Conservation (phyloP, 352 stramenopile species). For the Pythium pyrilobum region DNA sequence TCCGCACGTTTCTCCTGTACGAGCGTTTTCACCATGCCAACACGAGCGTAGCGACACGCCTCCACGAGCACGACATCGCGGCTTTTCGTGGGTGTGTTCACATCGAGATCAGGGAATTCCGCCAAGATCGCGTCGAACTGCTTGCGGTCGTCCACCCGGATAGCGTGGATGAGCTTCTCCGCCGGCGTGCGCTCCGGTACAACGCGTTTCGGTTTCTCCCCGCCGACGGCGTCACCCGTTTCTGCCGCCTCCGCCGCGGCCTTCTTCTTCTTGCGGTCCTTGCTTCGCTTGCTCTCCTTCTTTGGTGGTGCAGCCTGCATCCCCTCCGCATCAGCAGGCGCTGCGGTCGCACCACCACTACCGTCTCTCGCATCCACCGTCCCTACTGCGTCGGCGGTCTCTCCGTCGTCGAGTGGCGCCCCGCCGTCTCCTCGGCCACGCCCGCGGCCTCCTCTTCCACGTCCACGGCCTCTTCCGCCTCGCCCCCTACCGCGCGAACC, state of each 20-base stretch:
- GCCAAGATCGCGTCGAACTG: constrained; percentile 24
- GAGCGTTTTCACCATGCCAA: constrained; percentile 32
- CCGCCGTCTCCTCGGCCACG: no score
- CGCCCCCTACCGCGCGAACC: no score
- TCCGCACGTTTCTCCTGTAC: constrained; percentile 23
- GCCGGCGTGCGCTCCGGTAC: constrained; percentile 6
- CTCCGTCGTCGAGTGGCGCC: background rate
- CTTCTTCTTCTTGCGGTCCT: background rate
- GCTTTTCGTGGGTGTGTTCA: constrained; percentile 32
- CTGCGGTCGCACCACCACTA: no score
- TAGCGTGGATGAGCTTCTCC: constrained; percentile 25
- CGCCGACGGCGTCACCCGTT: background rate
- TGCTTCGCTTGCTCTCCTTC: background rate
- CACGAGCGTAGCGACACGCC: constrained; percentile 44
- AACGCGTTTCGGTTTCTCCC: background rate
- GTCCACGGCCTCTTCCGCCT: background rate
- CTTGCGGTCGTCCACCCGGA: constrained; percentile 21
- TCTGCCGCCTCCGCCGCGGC: no score
- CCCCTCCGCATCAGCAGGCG: no score
- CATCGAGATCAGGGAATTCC: constrained; percentile 19
- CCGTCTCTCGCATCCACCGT: background rate
- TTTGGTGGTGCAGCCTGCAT: no score
- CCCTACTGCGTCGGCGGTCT: background rate
- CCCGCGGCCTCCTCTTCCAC: background rate
- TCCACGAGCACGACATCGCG: constrained; percentile 49